These are phyloP conservation scores for Priceomyces carsonii DNA, from an alignment of 805 yeast species.

Conservation along the genomic window DNA sequence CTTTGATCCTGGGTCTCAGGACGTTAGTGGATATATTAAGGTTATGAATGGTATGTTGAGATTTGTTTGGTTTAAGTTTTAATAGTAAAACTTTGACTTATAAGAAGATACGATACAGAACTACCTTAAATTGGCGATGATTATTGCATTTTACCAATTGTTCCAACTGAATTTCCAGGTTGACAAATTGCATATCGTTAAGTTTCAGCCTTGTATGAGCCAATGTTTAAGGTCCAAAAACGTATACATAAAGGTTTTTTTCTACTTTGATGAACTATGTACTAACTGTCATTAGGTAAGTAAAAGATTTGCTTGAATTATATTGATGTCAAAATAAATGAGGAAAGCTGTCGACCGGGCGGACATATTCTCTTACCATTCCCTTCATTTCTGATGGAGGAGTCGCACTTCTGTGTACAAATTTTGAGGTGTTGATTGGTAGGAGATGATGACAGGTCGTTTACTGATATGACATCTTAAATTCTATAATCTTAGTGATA, in stretches of 20 bases:
- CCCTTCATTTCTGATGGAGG: constrained; percentile 47
- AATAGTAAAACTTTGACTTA: background rate
- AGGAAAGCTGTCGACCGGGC: constrained; percentile 53
- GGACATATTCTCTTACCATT: constrained; percentile 42
- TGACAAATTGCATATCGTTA: constrained; percentile 52
- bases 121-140: constrained; percentile 42
- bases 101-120: no score
- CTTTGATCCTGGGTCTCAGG: background rate
- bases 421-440: constrained; percentile 39
- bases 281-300: constrained; percentile 4
- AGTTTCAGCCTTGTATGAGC: constrained; percentile 58
- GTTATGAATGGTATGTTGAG: constrained; percentile 2
- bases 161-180: constrained; percentile 53
- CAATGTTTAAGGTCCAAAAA: no score
- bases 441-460: constrained; percentile 49
- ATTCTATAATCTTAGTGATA: no score
- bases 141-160: constrained; percentile 52
- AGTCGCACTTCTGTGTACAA: constrained; percentile 50
- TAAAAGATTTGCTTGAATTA: background rate
- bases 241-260: constrained; percentile 10
- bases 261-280: no score
- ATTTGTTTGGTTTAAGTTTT: background rate
- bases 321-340: constrained; percentile 34
- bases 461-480: no score
- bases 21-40: constrained; percentile 1